These are phyloP conservation scores for Hydnum rufescens DNA, from an alignment of 768 basidiomycete genomes.

Conservation along the genomic window DNA sequence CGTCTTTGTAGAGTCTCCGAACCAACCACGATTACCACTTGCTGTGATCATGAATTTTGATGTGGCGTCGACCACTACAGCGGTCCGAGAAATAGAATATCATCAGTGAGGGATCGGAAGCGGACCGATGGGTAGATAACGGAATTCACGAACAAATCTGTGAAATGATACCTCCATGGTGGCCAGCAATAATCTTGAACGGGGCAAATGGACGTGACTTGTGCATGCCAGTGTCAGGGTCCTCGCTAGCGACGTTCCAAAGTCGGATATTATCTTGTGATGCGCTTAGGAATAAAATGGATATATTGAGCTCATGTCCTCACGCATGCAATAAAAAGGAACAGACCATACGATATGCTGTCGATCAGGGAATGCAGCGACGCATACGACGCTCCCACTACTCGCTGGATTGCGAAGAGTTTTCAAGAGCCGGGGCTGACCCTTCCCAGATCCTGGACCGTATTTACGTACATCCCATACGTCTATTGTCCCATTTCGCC, in stretches of 20 bases:
- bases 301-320: not conserved
- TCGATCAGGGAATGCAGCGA: conserved; percentile 83
- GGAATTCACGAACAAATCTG: conserved; percentile 55
- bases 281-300: conserved; percentile 41
- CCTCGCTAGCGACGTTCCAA: conserved; percentile 76
- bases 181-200: conserved; percentile 90
- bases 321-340: conserved; percentile 1
- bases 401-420: conserved; percentile 71
- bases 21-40: conserved; percentile 87
- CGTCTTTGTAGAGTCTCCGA: conserved; percentile 75
- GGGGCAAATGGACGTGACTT: conserved; percentile 27
- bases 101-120: too few relatives aligned
- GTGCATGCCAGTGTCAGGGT: conserved; percentile 34
- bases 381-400: conserved; percentile 81
- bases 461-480: conserved; percentile 85
- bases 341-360: conserved; percentile 76
- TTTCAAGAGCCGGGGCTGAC: conserved; percentile 59
- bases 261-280: conserved; percentile 83
- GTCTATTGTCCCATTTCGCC: conserved; percentile 78
- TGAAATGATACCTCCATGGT: conserved; percentile 86
- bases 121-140: conserved; percentile 1
- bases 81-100: not conserved
- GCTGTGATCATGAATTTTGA: conserved; percentile 75
- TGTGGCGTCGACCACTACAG: conserved; percentile 64
- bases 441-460: conserved; percentile 37